Conservation (phyloP, 495 filamentous ascomycete genomes). For the Penicillium parvum region DNA sequence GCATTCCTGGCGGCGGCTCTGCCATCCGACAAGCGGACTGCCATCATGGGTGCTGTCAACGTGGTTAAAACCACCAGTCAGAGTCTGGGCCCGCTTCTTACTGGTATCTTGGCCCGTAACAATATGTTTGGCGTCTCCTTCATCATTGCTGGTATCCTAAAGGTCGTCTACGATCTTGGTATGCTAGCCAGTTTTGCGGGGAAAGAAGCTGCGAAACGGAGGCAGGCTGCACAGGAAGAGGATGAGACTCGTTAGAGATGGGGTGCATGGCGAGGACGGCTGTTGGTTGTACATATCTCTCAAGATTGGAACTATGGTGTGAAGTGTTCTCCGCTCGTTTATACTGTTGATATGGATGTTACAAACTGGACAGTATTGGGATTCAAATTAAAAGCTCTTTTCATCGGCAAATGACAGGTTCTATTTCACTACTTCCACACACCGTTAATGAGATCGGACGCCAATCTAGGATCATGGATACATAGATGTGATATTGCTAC, state of each 20-base stretch:
- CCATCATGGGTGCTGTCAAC: conserved; percentile 68
- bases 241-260: conserved; percentile 12
- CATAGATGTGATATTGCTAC: no score
- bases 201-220: conserved; percentile 25
- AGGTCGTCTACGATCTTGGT: conserved; percentile 68
- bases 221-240: conserved; percentile 11
- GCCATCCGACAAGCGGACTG: conserved; percentile 69
- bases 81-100: conserved; percentile 61
- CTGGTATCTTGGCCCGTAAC: conserved; percentile 61
- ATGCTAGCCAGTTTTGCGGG: conserved; percentile 63
- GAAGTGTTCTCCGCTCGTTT: not conserved
- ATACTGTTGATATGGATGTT: no score
- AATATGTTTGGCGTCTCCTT: conserved; percentile 68
- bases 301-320: no score
- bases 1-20: conserved; percentile 75
- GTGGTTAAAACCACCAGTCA: conserved; percentile 61
- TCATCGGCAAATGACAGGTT: no score
- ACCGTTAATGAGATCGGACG: no score
- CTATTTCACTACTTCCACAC: no score
- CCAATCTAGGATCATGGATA: no score
- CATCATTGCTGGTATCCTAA: conserved; percentile 63
- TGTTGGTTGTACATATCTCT: no score
- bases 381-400: no score
- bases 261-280: not conserved
- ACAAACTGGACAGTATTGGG: no score